These are phyloP conservation scores for Zea luxurians DNA, from an alignment of 176 grass and related monocot genomes.

Conservation along the genomic window DNA sequence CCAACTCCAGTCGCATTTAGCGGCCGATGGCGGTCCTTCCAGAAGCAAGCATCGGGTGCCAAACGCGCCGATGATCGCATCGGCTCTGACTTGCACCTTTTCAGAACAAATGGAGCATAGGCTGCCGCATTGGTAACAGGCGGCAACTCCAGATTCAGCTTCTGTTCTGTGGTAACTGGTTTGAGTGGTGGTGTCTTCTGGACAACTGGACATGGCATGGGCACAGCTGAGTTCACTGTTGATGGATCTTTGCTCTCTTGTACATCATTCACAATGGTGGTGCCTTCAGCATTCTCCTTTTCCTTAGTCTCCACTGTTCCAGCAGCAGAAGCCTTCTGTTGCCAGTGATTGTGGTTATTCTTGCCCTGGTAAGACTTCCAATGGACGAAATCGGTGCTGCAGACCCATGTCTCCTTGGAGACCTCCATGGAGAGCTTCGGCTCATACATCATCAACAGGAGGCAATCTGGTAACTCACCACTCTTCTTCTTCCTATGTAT, in stretches of 20 bases:
- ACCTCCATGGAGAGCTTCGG: constrained; percentile 99
- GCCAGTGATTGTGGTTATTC: constrained; percentile 17
- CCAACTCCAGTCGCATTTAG: constrained; percentile 72
- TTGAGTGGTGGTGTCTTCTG: constrained; percentile 16
- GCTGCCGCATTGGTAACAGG: constrained; percentile 22
- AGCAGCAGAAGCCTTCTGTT: constrained; percentile 22
- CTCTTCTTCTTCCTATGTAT: constrained; percentile 61
- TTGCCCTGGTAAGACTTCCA: constrained; percentile 66
- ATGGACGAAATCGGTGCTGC: constrained; percentile 81
- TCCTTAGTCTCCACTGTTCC: constrained; percentile 28
- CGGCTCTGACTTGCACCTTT: constrained; percentile 92
- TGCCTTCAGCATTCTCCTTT: constrained; percentile 12
- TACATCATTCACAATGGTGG: neutral
- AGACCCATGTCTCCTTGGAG: constrained; percentile 95
- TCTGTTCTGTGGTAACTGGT: constrained; percentile 46
- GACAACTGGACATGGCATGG: constrained; percentile 4
- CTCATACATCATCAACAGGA: constrained; percentile 97
- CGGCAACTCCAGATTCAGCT: constrained; percentile 45
- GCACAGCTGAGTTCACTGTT: neutral
- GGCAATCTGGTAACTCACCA: constrained; percentile 77
- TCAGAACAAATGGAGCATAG: constrained; percentile 78
- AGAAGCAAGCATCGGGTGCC: constrained; percentile 81
- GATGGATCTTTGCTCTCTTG: constrained; percentile 18
- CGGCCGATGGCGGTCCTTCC: constrained; percentile 90
- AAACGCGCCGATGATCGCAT: constrained; percentile 69